Evolutionary conservation across 2,329 filamentous ascomycete species (phyloP).

Genomic region (Claviceps sp.): DNA sequence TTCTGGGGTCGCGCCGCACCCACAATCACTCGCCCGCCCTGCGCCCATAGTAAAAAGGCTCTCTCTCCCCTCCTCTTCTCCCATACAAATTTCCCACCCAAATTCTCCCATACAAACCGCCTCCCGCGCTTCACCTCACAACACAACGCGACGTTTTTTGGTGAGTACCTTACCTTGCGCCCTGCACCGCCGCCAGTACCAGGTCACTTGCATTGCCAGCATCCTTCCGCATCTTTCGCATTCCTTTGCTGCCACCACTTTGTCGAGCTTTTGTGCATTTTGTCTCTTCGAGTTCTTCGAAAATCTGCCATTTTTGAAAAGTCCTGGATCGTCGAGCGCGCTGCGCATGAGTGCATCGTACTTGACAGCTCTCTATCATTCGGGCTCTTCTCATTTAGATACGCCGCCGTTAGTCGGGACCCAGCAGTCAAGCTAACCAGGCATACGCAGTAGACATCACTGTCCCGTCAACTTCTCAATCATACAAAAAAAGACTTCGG

Average conservation of each 20-base stretch:
- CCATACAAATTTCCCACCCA: conserved; percentile 48
- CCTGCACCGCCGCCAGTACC: conserved; percentile 14
- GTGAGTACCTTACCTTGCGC: conserved; percentile 38
- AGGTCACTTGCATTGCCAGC: conserved; percentile 18
- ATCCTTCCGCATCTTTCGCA: background rate
- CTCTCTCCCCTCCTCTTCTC: conserved; percentile 38
- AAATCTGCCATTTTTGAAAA: too few species aligned
- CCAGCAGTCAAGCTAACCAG: conserved; percentile 7
- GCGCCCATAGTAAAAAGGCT: conserved; percentile 50
- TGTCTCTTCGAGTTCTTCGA: background rate
- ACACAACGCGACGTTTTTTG: conserved; percentile 20
- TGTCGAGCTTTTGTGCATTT: background rate
- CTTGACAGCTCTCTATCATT: background rate
- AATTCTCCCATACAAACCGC: conserved; percentile 37
- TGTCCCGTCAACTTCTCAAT: conserved; percentile 12
- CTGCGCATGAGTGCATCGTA: conserved; percentile 8
- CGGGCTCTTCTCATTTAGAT: background rate
- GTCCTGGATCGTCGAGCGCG: too few species aligned
- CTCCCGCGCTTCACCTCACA: conserved; percentile 27
- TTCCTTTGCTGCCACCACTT: background rate
- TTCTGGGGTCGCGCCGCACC: conserved; percentile 21
- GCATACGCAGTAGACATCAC: conserved; percentile 5
- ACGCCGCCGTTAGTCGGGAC: conserved; percentile 1
- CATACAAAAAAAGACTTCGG: background rate
- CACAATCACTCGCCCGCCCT: conserved; percentile 39